These are phyloP conservation scores for Dendrobium officinale DNA, from an alignment of 106 monocot genomes.

Conservation along the genomic window DNA sequence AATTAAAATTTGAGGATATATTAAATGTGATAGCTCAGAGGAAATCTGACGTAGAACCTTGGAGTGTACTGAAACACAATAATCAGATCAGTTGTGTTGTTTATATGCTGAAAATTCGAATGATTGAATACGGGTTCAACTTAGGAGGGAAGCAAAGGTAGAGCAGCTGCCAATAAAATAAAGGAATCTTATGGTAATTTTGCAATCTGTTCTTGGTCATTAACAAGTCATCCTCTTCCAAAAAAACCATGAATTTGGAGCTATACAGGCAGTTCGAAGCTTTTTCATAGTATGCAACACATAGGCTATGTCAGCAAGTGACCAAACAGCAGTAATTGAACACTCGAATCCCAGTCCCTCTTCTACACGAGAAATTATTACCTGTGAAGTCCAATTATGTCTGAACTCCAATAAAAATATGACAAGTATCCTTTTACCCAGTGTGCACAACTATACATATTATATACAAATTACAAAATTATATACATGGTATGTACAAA, in stretches of 20 bases:
- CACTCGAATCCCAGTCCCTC: conserved; percentile 28
- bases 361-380: conserved; percentile 2
- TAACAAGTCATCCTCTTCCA: conserved; percentile 77
- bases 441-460: too few species aligned
- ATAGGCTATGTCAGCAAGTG: conserved; percentile 65
- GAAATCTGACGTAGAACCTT: too few species aligned
- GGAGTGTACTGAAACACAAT: too few species aligned
- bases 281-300: conserved; percentile 63
- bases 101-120: too few species aligned
- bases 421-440: conserved; percentile 5
- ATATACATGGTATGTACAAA: too few species aligned
- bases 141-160: conserved; percentile 41
- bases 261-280: conserved; percentile 75
- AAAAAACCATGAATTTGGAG: conserved; percentile 71
- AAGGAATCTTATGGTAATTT: conserved; percentile 55
- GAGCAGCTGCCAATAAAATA: conserved; percentile 56
- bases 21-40: too few species aligned
- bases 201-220: conserved; percentile 62
- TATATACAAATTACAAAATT: too few species aligned
- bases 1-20: too few species aligned
- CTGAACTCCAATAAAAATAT: conserved; percentile 4
- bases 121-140: too few species aligned
- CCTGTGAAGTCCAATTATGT: too few species aligned
- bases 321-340: conserved; percentile 35
- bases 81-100: too few species aligned